Conservation (phyloP, 2,329 filamentous ascomycete species). For the Diplodia scrobiculata region DNA sequence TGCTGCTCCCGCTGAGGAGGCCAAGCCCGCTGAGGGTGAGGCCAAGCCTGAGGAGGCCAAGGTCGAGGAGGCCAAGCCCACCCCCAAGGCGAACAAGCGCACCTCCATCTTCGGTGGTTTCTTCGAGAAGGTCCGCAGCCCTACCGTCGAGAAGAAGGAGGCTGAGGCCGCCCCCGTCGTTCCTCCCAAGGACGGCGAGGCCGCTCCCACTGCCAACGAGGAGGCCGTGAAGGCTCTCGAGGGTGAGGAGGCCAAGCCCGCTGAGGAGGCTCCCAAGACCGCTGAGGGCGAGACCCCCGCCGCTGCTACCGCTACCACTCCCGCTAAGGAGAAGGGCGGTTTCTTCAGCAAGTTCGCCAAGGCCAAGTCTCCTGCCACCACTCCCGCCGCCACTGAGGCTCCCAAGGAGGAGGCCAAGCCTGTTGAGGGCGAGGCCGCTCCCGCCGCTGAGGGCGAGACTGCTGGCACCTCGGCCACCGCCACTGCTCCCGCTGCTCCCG, state of each 20-base stretch:
- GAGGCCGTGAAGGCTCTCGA: constrained; percentile 35
- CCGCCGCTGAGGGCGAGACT: constrained; percentile 33
- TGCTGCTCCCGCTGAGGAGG: constrained; percentile 46
- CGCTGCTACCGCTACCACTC: constrained; percentile 47
- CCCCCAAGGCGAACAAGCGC: constrained; percentile 73
- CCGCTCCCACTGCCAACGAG: constrained; percentile 36
- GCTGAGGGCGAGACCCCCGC: constrained; percentile 25
- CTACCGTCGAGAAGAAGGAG: constrained; percentile 66
- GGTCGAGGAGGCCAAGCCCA: constrained; percentile 48
- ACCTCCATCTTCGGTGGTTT: constrained; percentile 79
- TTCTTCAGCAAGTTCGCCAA: constrained; percentile 64
- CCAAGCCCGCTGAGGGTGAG: constrained; percentile 34
- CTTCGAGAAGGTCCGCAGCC: constrained; percentile 60
- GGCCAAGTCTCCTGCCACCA: constrained; percentile 57
- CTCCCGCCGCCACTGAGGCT: constrained; percentile 45
- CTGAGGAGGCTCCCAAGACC: constrained; percentile 34
- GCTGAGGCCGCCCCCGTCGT: constrained; percentile 60
- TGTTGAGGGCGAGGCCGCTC: constrained; percentile 31
- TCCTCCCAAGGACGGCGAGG: constrained; percentile 53
- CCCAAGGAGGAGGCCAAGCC: constrained; percentile 36
- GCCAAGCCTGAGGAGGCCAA: constrained; percentile 44
- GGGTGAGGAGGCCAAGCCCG: constrained; percentile 31
- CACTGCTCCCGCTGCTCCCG: constrained; percentile 41
- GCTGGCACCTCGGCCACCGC: constrained; percentile 33
- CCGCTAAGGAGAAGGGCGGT: constrained; percentile 57